phyloP scores from a whole-genome alignment of 1,284 basidiomycete genomes.

The Rhodofomes roseus region DNA sequence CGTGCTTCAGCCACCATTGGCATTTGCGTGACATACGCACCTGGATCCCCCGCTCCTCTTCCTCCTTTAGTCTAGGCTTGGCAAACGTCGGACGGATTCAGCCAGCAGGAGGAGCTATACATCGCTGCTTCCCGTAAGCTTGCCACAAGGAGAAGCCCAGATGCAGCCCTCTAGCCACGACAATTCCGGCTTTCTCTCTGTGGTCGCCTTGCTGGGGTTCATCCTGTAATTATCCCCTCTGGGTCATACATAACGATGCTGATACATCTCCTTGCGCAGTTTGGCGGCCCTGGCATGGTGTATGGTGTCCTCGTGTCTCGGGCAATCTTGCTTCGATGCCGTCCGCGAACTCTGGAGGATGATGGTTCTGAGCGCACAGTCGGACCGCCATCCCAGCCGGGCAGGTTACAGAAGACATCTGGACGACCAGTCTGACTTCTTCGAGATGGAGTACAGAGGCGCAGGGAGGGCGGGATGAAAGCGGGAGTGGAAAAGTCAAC shows the following conservation, averaged over 20 bases:
- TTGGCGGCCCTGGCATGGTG: conserved; percentile 56
- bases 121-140: too few relatives aligned
- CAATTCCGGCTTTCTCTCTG: conserved; percentile 14
- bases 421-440: conserved; percentile 46
- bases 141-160: too few relatives aligned
- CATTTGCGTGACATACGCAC: too few relatives aligned
- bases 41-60: too few relatives aligned
- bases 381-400: conserved; percentile 24
- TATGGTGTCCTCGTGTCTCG: conserved; percentile 62
- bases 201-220: conserved; percentile 35
- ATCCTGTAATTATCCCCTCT: conserved; percentile 38
- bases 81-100: too few relatives aligned
- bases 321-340: conserved; percentile 40
- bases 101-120: too few relatives aligned
- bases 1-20: too few relatives aligned
- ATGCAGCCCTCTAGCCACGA: not conserved
- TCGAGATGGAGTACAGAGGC: conserved; percentile 57
- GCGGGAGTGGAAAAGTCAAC: not conserved
- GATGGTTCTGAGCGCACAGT: conserved; percentile 26
- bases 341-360: conserved; percentile 45
- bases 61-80: too few relatives aligned
- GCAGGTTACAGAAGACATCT: conserved; percentile 31
- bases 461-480: conserved; percentile 16
- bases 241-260: not conserved
- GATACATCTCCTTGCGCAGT: conserved; percentile 30